Percentiles rank a stretch among this genome's conserved stretches.
phyloP scores from a whole-genome alignment of 805 yeast genomes.

The Suhomyces tanzawaensis region DNA sequence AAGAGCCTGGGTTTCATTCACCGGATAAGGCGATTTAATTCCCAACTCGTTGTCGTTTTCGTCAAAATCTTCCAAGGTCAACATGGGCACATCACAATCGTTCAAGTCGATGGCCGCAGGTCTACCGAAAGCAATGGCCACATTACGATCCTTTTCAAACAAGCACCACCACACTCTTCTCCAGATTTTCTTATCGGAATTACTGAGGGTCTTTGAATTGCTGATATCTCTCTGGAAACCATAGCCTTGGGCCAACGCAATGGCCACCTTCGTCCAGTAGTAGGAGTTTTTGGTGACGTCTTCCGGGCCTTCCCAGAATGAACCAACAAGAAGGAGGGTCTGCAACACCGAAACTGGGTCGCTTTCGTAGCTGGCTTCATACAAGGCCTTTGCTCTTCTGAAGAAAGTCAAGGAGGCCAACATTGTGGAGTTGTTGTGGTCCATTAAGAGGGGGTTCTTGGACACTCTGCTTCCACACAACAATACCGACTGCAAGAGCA shows the following conservation, averaged over 20 bases:
- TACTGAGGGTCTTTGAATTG: conserved; percentile 37
- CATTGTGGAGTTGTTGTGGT: conserved; percentile 50
- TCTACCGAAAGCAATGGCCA: conserved; percentile 71
- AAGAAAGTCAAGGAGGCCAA: conserved; percentile 53
- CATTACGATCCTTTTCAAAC: conserved; percentile 65
- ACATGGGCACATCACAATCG: conserved; percentile 76
- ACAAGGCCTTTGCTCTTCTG: conserved; percentile 71
- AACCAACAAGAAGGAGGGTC: conserved; percentile 58
- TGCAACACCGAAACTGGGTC: conserved; percentile 64
- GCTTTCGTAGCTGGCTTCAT: conserved; percentile 65
- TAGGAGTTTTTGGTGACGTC: conserved; percentile 63
- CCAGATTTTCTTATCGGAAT: conserved; percentile 47
- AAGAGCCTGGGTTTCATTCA: conserved; percentile 48
- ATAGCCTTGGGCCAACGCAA: conserved; percentile 68
- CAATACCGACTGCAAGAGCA: conserved; percentile 65
- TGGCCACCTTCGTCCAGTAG: conserved; percentile 69
- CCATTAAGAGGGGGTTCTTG: conserved; percentile 50
- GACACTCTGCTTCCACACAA: conserved; percentile 67
- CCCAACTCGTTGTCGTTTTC: conserved; percentile 46
- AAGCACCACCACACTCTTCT: conserved; percentile 77
- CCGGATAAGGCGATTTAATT: conserved; percentile 40
- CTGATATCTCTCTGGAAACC: conserved; percentile 67
- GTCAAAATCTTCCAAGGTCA: conserved; percentile 61
- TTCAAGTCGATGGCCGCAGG: conserved; percentile 66
- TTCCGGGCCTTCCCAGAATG: conserved; percentile 74